Conservation (phyloP, 257 asterid species). For the Solanum infundibuliforme region DNA sequence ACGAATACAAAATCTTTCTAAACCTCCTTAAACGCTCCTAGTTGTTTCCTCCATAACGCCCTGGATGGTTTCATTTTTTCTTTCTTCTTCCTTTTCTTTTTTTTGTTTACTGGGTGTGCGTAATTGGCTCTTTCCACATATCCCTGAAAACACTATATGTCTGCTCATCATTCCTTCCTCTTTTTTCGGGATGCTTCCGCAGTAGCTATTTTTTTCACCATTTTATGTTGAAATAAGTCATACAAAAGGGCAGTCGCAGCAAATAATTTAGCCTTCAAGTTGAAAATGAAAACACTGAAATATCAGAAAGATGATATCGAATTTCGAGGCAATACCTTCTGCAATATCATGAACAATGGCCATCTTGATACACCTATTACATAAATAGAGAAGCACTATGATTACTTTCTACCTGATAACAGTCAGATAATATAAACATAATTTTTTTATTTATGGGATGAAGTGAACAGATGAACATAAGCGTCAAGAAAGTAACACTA, state of each 20-base stretch:
- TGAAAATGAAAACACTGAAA: background rate
- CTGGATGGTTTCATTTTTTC: background rate
- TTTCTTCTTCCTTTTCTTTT: background rate
- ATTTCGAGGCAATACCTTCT: slow-evolving; percentile 48
- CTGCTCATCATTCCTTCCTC: background rate
- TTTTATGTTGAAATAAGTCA: background rate
- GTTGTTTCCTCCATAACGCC: background rate
- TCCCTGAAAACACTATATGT: background rate
- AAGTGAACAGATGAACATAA: background rate
- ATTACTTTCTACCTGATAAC: background rate
- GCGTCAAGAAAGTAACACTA: background rate
- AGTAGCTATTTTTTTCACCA: background rate
- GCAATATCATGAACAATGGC: slow-evolving; percentile 93
- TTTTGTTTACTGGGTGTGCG: background rate
- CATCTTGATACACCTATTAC: slow-evolving; percentile 81
- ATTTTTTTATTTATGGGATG: background rate
- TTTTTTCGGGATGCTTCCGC: background rate
- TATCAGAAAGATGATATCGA: background rate
- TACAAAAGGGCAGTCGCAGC: background rate
- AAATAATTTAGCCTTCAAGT: background rate
- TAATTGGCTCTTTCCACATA: background rate
- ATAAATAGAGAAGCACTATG: slow-evolving; percentile 3
- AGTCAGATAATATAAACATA: background rate
- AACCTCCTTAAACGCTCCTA: background rate
- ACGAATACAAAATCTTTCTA: background rate